phyloP scores from a whole-genome alignment of 257 asterid genomes.

The Agastache rugosa region DNA sequence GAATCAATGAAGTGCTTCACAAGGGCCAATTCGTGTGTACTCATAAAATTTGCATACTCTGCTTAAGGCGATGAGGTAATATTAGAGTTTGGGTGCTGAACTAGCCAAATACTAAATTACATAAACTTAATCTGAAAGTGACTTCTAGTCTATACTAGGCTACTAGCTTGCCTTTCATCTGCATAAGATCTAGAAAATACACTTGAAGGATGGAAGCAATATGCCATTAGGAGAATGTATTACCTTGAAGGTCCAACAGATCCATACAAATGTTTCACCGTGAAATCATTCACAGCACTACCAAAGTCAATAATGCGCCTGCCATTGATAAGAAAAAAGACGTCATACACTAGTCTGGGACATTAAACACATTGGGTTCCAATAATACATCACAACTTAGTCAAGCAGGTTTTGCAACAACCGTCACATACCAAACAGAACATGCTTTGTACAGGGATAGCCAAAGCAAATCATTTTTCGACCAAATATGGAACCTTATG shows the following conservation, averaged over 20 bases:
- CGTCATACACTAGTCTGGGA: constrained; percentile 13
- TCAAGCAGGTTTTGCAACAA: constrained; percentile 10
- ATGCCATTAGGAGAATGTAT: constrained; percentile 37
- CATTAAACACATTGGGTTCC: constrained; percentile 10
- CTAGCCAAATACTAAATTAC: constrained; percentile 15
- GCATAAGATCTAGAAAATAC: constrained; percentile 11
- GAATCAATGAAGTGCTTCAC: constrained; percentile 11
- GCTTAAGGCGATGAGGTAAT: constrained; percentile 2
- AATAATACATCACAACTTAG: constrained; percentile 21
- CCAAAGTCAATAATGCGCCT: constrained; percentile 99
- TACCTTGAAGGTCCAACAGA: constrained; percentile 97
- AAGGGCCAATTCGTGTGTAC: neutral
- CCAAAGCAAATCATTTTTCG: neutral
- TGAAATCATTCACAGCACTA: constrained; percentile 90
- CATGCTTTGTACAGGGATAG: constrained; percentile 3
- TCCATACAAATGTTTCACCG: constrained; percentile 87
- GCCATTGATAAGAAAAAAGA: constrained; percentile 34
- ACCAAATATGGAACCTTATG: neutral
- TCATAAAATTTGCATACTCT: neutral
- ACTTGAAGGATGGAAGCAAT: constrained; percentile 18
- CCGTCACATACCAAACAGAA: constrained; percentile 1
- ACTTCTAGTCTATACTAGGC: constrained; percentile 23
- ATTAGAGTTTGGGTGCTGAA: constrained; percentile 15
- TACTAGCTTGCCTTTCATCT: constrained; percentile 26
- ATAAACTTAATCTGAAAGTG: neutral